Conservation (phyloP, 257 asterid genomes). For the Solanum commersonii region DNA sequence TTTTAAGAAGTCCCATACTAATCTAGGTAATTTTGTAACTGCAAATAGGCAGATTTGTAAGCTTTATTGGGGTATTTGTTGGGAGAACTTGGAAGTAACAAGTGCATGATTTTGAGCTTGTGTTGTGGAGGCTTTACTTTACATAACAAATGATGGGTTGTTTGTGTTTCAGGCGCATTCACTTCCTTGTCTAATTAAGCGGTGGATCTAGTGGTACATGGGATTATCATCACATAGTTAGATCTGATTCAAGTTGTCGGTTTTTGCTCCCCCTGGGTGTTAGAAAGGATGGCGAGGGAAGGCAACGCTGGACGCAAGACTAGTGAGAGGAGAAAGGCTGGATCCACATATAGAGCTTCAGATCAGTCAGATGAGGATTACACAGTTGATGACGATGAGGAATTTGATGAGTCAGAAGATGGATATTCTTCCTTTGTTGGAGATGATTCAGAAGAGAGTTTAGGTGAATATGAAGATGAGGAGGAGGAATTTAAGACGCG, state of each 20-base stretch:
- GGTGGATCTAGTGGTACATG: not conserved
- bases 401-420: constrained; percentile 45
- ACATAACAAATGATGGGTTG: not conserved
- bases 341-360: constrained; percentile 1
- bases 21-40: not conserved
- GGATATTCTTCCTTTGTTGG: constrained; percentile 66
- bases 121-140: not conserved
- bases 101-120: not conserved
- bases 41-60: not conserved
- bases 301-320: not conserved
- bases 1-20: not conserved
- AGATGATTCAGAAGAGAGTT: constrained; percentile 61
- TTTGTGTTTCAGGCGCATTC: not conserved
- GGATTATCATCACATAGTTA: not conserved
- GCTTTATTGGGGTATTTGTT: not conserved
- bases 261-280: constrained; percentile 2
- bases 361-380: constrained; percentile 33
- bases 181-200: not conserved
- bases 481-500: constrained; percentile 15
- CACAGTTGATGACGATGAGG: constrained; percentile 51
- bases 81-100: not conserved
- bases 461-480: constrained; percentile 33
- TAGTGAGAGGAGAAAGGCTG: not conserved
- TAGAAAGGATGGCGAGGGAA: constrained; percentile 30
- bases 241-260: constrained; percentile 1